Evolutionary conservation across 2,329 filamentous ascomycete species (phyloP), one percentile per base, ranked within the genome.

Genomic region (Colletotrichum orbiculare): DNA sequence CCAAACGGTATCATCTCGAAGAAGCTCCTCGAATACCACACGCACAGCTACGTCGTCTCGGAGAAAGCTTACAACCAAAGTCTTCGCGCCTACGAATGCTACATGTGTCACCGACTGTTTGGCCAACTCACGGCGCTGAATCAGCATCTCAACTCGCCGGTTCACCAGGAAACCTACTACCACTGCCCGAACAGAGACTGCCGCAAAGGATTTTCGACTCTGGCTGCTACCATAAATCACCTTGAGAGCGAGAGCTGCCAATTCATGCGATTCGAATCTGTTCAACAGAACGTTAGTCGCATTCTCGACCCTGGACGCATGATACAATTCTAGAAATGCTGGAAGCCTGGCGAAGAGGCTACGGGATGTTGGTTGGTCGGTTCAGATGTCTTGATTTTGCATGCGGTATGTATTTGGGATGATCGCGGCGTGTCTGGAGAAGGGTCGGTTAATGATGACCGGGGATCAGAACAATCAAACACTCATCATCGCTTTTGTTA

Each of bases 141-240:
- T 54, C 76, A 81, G 59, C 87, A 90, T 68, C 71, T 90, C 1
- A 80, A 78, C 39, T 89, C 86, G 0, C 77, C 82, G 0, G 73
- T 69, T 0, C 86, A 50, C 10, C 74, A 78, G 59, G 67, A 78
- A 52, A 39, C 61, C 0, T 66, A 79, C 11, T 82, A 82, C 59
- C 77, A 80, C 60, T 82, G 79, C 47, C 78, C 77, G 0, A 76
- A 78, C 2, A 45, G 11, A 2, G 10, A 4, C 8, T 82, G 81
- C 57, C 25, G 54, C 0, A 64, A 47, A 13, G 72, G 82, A 5
- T 82, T 82, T 67, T 78, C 69, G 58, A 75, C 69, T 2, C 68
- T 82, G 15, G 79, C 76, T 3, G 75, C 64, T 11, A 60, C 80
- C 8, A 74, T 81, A 67, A 79, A 78, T 53, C 80, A 82, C 52